Evolutionary conservation across 768 basidiomycete species (phyloP), one percentile per base, ranked within the genome.

Genomic region (Suillus plorans): DNA sequence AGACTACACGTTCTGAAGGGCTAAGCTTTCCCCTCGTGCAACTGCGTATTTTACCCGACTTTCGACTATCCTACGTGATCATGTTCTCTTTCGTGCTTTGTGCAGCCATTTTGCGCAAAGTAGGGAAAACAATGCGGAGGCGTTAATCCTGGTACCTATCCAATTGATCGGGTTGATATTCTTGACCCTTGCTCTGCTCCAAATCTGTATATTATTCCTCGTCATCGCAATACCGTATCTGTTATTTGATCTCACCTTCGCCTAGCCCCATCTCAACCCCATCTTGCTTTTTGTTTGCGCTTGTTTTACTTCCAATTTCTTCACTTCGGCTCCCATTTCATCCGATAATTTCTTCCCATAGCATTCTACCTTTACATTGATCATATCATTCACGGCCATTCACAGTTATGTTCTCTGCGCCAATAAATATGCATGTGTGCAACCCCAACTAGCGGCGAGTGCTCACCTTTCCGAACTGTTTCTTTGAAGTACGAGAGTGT

Each of bases 21-120:
- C 53, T 28, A 8, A 60, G 47, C 39, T 39, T 13, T 34, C 50
- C 68, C 42, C 63, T 64, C 1, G 60, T 13, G 10, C 73, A 63
- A 62, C 39, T 25, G 39, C 59, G 49, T 22, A 37, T 44, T 20
- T 59, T 67, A 16, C 50, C 57, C 4, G 20, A 68, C 14, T 61
- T 50, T 22, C 72, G 65, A 36, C 41, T 70, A 57, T 70, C 74
- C 7, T 76, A 69, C 61, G 50, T 77, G 22, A 45, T 76, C 28
- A 16, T 71, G 42, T 57, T 77, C 52, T 77, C 74, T 25, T 71
- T 76, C 34, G 69, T 71, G 25, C 47, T 75, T 22, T 76, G 74
- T 58, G 68, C 68, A 31, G 68, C 67, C 39, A 57, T 77, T 39
- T 63, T 76, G 49, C 71, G 76, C 39, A 72, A 66, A 52, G 60